phyloP scores from a whole-genome alignment of 73 alveolate species.

The Durusdinium trenchii region DNA sequence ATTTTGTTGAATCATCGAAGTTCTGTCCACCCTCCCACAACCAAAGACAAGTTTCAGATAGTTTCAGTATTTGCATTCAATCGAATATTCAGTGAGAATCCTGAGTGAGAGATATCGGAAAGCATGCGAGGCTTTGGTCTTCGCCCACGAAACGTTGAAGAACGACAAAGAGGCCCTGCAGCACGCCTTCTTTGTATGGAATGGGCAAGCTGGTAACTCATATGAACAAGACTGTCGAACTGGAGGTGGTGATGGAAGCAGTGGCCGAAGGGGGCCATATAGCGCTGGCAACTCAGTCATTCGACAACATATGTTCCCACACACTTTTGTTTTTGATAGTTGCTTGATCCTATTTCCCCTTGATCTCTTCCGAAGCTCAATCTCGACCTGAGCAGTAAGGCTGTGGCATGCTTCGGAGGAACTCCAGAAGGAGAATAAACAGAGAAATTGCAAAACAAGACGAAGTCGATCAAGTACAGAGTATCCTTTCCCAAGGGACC shows the following conservation, averaged over 20 bases:
- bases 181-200: background rate
- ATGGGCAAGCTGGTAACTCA: background rate
- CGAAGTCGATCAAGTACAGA: background rate
- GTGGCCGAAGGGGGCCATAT: conserved; percentile 91
- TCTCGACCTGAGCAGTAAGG: background rate
- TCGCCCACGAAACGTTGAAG: conserved; percentile 69
- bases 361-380: background rate
- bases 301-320: too few species aligned
- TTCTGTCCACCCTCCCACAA: too few species aligned
- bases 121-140: conserved; percentile 42
- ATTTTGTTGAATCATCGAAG: too few species aligned
- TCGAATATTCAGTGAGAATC: background rate
- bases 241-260: conserved; percentile 89
- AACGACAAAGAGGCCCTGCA: conserved; percentile 46
- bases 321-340: too few species aligned
- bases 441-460: background rate
- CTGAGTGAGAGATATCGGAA: background rate
- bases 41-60: too few species aligned
- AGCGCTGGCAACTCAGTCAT: conserved; percentile 37
- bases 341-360: background rate
- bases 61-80: too few species aligned
- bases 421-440: conserved; percentile 46
- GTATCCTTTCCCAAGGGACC: background rate
- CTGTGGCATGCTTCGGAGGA: conserved; percentile 91
- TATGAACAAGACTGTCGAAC: background rate